Base-by-base conservation (phyloP, 2,329 filamentous ascomycete genomes). In the Epichloe bromicola region DNA sequence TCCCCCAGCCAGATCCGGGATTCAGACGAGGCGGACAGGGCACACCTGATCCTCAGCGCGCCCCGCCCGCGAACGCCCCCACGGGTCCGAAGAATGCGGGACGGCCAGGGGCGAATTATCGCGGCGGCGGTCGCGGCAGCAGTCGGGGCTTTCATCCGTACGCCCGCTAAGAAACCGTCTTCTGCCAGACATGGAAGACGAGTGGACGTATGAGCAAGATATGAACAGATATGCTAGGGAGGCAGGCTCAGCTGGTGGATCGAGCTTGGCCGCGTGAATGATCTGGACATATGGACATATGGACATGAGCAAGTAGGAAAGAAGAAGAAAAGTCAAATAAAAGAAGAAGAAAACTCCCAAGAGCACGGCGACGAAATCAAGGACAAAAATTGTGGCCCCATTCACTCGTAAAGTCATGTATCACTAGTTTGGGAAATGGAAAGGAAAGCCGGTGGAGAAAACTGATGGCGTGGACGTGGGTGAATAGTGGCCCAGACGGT, bases 61-160 rank as follows among this genome's bases (percentile, higher is more conserved):
- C 68, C 20, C 69, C 70, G 23, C 77, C 78, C 2, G 71, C 67
- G 51, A 79, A 78, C 56, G 80, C 93, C 5, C 93, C 93, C 0
- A 98, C 93, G 0, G 93, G 93, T 0, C 93, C 93, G 4, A 95
- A 95, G 76, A 98, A 97, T 61, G 88, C 90, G 1, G 90, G 90
- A 26, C 86, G 85, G 63, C 88, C 90, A 1, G 89, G 90, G 15
- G 88, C 88, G 2, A 95, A 95, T 69, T 97, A 96, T 67, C 84
- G 91, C 40, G 91, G 93, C 49, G 91, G 91, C 48, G 88, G 91
- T 17, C 75, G 88, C 54, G 86, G 87, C 53, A 79, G 82, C 23
- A 77, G 75, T 67, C 73, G 88, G 30, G 87, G 86, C 3, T 95
- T 80, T 68, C 88, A 94, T 64, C 88, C 88, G 34, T 95, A 95